Percentiles rank a stretch among this genome's conserved stretches.
phyloP scores from a whole-genome alignment of 148 eudicot species.

The Dianthus caryophyllus region DNA sequence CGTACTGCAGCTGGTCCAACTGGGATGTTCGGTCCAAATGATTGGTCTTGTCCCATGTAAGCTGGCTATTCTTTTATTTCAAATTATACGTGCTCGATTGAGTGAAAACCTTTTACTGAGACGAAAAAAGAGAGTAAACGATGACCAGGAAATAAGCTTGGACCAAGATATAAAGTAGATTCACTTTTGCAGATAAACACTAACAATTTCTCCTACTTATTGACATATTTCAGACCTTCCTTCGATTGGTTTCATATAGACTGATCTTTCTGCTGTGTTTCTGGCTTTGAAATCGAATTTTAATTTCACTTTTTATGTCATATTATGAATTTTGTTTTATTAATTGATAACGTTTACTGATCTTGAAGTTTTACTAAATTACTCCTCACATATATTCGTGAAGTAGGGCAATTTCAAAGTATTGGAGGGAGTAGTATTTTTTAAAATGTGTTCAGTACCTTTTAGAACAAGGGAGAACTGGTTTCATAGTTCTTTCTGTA shows the following conservation, averaged over 20 bases:
- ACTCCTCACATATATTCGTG: too few species aligned
- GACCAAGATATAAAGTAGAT: background rate
- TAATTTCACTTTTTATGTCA: background rate
- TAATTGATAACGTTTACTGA: too few species aligned
- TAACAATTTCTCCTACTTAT: background rate
- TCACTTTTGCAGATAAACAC: background rate
- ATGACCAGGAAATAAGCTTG: background rate
- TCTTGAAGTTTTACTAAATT: too few species aligned
- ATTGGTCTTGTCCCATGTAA: constrained; percentile 99
- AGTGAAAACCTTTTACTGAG: background rate
- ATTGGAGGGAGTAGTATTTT: too few species aligned
- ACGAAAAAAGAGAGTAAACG: background rate
- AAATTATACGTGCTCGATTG: background rate
- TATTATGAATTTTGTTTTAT: background rate
- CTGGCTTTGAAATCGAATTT: background rate
- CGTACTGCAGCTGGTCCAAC: constrained; percentile 62
- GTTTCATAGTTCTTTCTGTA: background rate
- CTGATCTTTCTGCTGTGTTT: too few species aligned
- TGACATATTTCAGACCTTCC: background rate
- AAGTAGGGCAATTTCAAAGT: too few species aligned
- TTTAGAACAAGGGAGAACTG: background rate
- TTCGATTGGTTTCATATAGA: too few species aligned
- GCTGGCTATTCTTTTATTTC: constrained; percentile 19
- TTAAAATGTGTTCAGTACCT: too few species aligned
- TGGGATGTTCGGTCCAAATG: constrained; percentile 96